A percentile compares a stretch with the other conserved stretches of the same genome.
phyloP scores from a whole-genome alignment of 2,329 filamentous ascomycete genomes.

The Fusarium annulatum region DNA sequence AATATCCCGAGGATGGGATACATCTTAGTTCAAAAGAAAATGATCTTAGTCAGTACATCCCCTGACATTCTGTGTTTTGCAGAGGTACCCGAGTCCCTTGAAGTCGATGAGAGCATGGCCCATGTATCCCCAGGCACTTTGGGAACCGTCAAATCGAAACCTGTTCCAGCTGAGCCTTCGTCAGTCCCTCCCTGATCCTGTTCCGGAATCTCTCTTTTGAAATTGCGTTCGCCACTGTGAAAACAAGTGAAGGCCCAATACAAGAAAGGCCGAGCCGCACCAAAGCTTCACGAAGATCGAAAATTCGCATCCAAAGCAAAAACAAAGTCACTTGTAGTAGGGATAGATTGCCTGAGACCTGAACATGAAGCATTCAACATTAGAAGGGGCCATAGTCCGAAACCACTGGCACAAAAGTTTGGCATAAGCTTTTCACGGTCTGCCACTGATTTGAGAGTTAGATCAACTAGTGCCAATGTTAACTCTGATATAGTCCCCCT shows the following conservation, averaged over 20 bases:
- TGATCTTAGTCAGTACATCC: rapidly evolving
- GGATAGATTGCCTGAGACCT: not conserved
- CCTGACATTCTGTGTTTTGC: too few relatives aligned
- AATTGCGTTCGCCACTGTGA: not conserved
- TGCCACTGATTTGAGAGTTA: not conserved
- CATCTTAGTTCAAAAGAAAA: rapidly evolving
- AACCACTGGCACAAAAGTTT: not conserved
- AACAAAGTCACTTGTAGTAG: too few relatives aligned
- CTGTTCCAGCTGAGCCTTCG: not conserved
- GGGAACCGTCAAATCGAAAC: too few relatives aligned
- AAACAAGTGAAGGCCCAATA: rapidly evolving
- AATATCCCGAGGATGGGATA: too few relatives aligned
- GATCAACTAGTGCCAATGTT: not conserved
- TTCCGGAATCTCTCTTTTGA: too few relatives aligned
- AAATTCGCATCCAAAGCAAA: not conserved
- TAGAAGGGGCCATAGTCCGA: not conserved
- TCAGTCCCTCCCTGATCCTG: too few relatives aligned
- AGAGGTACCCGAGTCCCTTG: not conserved
- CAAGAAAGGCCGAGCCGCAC: not conserved
- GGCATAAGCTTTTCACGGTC: not conserved
- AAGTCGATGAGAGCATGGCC: rapidly evolving
- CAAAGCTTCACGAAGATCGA: not conserved
- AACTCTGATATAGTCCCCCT: not conserved
- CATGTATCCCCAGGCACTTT: rapidly evolving
- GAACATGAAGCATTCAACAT: too few relatives aligned